Evolutionary conservation across 2,329 filamentous ascomycete species (phyloP), one percentile per base, ranked within the genome.

Genomic region (Pseudogymnoascus sp.): DNA sequence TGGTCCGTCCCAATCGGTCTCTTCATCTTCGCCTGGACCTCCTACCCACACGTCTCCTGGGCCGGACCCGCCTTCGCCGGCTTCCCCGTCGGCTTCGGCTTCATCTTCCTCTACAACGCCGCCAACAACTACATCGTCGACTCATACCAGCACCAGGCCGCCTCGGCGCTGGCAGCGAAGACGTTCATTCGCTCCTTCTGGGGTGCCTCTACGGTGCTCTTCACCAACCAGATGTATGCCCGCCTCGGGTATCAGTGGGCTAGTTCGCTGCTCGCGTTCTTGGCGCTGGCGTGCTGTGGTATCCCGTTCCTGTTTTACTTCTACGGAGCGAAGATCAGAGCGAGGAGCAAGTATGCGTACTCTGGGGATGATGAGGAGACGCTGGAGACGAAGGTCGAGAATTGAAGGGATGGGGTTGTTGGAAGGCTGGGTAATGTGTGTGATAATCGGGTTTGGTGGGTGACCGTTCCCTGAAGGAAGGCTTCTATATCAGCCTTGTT

Each of bases 281-380:
- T 96, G 68, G 84, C 82, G 14, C 77, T 96, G 5, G 87, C 84
- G 0, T 96, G 91, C 77, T 96, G 91, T 73, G 84, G 80, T 0
- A 96, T 96, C 68, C 91, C 91, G 0, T 96, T 87, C 73, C 74
- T 90, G 26, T 96, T 96, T 76, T 96, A 88, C 80, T 85, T 79
- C 71, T 91, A 84, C 69, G 91, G 91, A 3, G 89, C 86, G 14
- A 73, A 74, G 4, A 96, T 96, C 68, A 81, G 91, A 4, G 79
- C 77, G 63, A 79, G 81, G 64, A 90, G 86, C 70, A 88, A 84
- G 74, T 96, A 85, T 72, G 91, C 91, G 0, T 96, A 90, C 66
- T 77, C 75, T n/a, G 82, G 81, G 1, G 83, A 83, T 4, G 82
- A 85, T 61, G 78, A 79, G 61, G 73, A 76, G 68, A 73, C 34